phyloP scores from a whole-genome alignment of 768 basidiomycete genomes.

The Termitomyces titanicus region DNA sequence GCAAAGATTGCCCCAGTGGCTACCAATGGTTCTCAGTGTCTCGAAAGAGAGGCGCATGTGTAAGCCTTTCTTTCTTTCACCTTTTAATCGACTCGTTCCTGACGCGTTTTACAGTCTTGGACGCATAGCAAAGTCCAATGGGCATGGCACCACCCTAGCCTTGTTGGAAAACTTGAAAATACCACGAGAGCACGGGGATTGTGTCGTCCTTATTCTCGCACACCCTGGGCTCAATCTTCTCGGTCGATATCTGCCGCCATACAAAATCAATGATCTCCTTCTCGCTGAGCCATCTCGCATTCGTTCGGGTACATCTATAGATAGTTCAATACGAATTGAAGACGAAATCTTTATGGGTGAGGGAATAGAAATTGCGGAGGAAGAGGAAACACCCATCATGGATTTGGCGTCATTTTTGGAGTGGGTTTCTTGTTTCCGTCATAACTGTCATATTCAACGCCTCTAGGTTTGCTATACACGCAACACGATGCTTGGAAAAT shows the following conservation, averaged over 20 bases:
- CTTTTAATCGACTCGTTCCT: not conserved
- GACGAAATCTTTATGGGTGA: conserved; percentile 28
- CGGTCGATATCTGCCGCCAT: conserved; percentile 65
- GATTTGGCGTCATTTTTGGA: conserved; percentile 75
- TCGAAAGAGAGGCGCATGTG: conserved; percentile 75
- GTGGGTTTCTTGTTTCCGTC: conserved; percentile 30
- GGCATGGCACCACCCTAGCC: conserved; percentile 48
- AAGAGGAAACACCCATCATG: conserved; percentile 61
- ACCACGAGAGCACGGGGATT: conserved; percentile 61
- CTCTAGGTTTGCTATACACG: conserved; percentile 68
- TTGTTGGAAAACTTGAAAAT: conserved; percentile 67
- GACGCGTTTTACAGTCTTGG: conserved; percentile 37
- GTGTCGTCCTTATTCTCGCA: conserved; percentile 64
- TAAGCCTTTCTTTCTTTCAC: conserved; percentile 24
- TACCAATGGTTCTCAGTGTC: conserved; percentile 67
- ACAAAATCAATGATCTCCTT: conserved; percentile 63
- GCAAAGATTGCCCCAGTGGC: conserved; percentile 74
- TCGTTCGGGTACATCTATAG: conserved; percentile 41
- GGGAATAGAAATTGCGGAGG: conserved; percentile 32
- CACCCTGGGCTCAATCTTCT: conserved; percentile 70
- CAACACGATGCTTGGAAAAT: conserved; percentile 66
- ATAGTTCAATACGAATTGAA: conserved; percentile 39
- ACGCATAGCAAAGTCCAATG: conserved; percentile 43
- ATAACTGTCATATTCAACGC: not conserved
- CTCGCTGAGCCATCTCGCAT: conserved; percentile 49